Evolutionary conservation across 2,329 filamentous ascomycete genomes (phyloP).

Genomic region (Bertia moriformis): DNA sequence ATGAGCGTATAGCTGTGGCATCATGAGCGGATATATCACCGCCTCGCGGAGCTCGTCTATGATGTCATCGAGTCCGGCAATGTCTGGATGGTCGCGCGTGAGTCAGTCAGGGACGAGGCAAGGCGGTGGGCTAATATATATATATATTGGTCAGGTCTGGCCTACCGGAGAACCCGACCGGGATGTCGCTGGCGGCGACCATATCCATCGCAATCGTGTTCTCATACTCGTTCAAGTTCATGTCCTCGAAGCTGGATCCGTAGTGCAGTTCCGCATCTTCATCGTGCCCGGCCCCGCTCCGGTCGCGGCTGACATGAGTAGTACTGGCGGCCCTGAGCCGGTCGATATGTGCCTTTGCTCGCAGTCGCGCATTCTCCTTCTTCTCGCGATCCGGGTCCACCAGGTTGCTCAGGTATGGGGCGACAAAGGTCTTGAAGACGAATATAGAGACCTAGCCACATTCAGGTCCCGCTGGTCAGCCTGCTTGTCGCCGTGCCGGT

Average conservation of each 20-base stretch:
- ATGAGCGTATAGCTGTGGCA: slow-evolving; percentile 84
- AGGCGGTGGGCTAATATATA: not conserved
- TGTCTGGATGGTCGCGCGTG: slow-evolving; percentile 40
- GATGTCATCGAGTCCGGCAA: slow-evolving; percentile 82
- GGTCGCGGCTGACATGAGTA: slow-evolving; percentile 26
- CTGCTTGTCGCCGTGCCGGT: no score
- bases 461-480: no score
- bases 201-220: slow-evolving; percentile 91
- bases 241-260: slow-evolving; percentile 47
- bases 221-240: slow-evolving; percentile 80
- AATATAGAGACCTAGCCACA: not conserved
- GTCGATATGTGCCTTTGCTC: slow-evolving; percentile 70
- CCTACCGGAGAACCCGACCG: slow-evolving; percentile 66
- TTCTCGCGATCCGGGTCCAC: slow-evolving; percentile 76
- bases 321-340: slow-evolving; percentile 43
- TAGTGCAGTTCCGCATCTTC: slow-evolving; percentile 23
- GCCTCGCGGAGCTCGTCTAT: slow-evolving; percentile 95
- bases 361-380: slow-evolving; percentile 70
- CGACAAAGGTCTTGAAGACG: not conserved
- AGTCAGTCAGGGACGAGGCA: not conserved
- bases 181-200: slow-evolving; percentile 83
- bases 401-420: no score
- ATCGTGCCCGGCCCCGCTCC: slow-evolving; percentile 13
- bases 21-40: slow-evolving; percentile 91
- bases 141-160: not conserved